phyloP scores from a whole-genome alignment of 345 rosid genomes.

The Cardamine chenopodiifolia region DNA sequence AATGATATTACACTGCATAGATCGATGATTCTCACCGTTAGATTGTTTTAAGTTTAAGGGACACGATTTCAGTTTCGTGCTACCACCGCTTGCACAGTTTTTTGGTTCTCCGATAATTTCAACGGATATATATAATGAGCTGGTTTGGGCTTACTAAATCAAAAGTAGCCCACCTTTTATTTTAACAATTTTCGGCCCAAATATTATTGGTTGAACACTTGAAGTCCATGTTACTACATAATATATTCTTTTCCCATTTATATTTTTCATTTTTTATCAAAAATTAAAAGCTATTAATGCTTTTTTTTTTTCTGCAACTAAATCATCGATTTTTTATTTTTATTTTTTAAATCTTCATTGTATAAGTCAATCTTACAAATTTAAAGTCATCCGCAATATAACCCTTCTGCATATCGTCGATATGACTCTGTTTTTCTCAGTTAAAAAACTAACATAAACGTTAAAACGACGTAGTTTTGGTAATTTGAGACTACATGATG shows the following conservation, averaged over 20 bases:
- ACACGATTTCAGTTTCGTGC: slow-evolving; percentile 27
- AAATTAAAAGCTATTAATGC: not conserved
- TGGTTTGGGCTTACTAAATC: not conserved
- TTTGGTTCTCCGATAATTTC: not conserved
- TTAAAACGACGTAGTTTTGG: no score
- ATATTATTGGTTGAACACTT: not conserved
- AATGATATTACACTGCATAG: slow-evolving; percentile 50
- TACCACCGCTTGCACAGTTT: slow-evolving; percentile 3
- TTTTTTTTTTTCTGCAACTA: not conserved
- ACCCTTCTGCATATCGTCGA: no score
- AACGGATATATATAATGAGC: slow-evolving; percentile 10
- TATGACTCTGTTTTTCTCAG: no score
- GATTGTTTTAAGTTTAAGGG: slow-evolving; percentile 35
- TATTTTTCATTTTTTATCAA: not conserved
- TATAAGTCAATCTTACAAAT: no score
- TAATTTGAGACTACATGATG: no score
- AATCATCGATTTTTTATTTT: no score
- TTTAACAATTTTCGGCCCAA: not conserved
- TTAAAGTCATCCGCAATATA: no score
- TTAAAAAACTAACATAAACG: no score
- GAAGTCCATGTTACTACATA: not conserved
- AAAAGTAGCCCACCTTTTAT: not conserved
- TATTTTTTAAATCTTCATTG: no score
- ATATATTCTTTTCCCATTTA: not conserved
- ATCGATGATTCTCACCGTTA: slow-evolving; percentile 38